Conservation (phyloP, 345 rosid species). For the Eucalyptus victrix region DNA sequence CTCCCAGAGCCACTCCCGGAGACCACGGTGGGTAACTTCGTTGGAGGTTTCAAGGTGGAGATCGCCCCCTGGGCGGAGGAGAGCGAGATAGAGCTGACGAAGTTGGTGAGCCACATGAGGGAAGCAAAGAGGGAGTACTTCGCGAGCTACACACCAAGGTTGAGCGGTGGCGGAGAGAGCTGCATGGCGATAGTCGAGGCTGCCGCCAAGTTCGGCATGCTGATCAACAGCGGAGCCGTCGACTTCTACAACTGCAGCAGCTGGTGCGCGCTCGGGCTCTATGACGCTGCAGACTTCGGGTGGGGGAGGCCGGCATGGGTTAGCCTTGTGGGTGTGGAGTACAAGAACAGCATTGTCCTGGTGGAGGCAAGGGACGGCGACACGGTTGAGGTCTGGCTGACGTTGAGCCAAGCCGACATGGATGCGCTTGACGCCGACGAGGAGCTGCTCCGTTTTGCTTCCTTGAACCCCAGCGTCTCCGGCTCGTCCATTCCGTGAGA, state of each 20-base stretch:
- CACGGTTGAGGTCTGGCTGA: constrained; percentile 14
- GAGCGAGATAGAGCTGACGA: not conserved
- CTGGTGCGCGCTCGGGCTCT: constrained; percentile 5
- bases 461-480: not conserved
- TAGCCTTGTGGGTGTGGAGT: not conserved
- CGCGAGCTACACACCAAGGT: not conserved
- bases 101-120: constrained; percentile 5
- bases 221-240: not conserved
- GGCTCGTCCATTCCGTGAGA: not conserved
- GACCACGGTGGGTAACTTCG: constrained; percentile 5
- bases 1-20: constrained; percentile 1
- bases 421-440: not conserved
- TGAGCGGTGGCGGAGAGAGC: not conserved
- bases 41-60: not conserved
- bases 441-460: constrained; percentile 2
- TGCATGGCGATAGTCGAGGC: not conserved
- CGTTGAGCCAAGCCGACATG: constrained; percentile 5
- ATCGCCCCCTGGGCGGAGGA: not conserved
- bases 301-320: constrained; percentile 23
- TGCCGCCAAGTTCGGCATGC: not conserved
- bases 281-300: constrained; percentile 9
- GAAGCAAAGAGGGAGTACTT: not conserved
- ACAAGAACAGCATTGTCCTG: not conserved
- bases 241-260: constrained; percentile 5
- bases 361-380: constrained; percentile 4